Evolutionary conservation across 2,329 filamentous ascomycete species (phyloP).

Genomic region (Diaporthe helianthi): DNA sequence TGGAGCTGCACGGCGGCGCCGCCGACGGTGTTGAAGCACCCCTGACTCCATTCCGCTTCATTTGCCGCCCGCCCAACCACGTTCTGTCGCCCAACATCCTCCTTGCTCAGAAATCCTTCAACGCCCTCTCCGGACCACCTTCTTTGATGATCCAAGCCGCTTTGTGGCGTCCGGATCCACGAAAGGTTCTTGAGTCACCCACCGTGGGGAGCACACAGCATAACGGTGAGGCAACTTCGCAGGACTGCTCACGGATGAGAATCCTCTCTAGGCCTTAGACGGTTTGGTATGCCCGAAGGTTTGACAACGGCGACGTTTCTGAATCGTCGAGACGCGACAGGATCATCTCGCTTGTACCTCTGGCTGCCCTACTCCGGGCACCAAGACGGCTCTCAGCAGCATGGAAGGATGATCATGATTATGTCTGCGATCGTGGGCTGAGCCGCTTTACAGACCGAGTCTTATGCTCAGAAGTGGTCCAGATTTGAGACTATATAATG

Average conservation of each 20-base stretch:
- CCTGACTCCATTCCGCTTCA: slow-evolving; percentile 21
- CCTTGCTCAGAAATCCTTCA: slow-evolving; percentile 1
- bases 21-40: slow-evolving; percentile 9
- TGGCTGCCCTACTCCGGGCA: slow-evolving; percentile 1
- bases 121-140: slow-evolving; percentile 11
- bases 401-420: not conserved
- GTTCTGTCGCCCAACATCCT: not conserved
- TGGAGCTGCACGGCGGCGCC: slow-evolving; percentile 14
- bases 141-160: slow-evolving; percentile 17
- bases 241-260: slow-evolving; percentile 1
- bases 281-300: slow-evolving; percentile 17
- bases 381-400: not conserved
- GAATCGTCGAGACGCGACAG: slow-evolving; percentile 6
- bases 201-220: not conserved
- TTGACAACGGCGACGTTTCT: slow-evolving; percentile 10
- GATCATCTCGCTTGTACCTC: slow-evolving; percentile 16
- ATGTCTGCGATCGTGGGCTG: slow-evolving; percentile 9
- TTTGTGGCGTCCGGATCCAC: not conserved
- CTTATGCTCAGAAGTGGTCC: not conserved
- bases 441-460: not conserved
- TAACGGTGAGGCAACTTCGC: slow-evolving; percentile 17
- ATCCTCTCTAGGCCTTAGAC: slow-evolving; percentile 1
- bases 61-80: slow-evolving; percentile 23
- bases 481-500: not conserved
- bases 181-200: slow-evolving; percentile 16